Conservation (phyloP, 1,284 basidiomycete species). For the Ganoderma meredithae region DNA sequence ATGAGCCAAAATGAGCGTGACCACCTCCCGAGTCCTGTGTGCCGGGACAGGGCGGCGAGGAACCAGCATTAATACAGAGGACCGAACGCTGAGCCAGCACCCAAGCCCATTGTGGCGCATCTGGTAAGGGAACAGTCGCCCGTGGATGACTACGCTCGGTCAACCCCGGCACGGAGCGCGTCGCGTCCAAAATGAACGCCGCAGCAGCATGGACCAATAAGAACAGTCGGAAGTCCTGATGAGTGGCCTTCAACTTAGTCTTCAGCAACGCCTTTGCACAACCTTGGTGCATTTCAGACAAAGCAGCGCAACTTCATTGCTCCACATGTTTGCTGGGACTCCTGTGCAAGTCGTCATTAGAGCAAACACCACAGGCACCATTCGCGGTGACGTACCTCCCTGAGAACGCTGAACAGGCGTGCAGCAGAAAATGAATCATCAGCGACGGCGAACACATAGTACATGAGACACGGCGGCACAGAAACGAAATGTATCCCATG, state of each 20-base stretch:
- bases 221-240: neutral
- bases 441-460: constrained; percentile 13
- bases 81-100: neutral
- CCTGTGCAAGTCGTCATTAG: neutral
- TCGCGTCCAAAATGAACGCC: constrained; percentile 22
- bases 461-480: constrained; percentile 13
- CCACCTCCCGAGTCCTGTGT: neutral
- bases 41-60: constrained; percentile 8
- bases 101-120: constrained; percentile 13
- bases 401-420: neutral
- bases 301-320: neutral
- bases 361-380: neutral
- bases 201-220: constrained; percentile 18
- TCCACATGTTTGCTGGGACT: neutral
- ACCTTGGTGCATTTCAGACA: neutral
- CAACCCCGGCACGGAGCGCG: constrained; percentile 12
- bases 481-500: constrained; percentile 6
- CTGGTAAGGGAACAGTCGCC: constrained; percentile 15
- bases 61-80: neutral
- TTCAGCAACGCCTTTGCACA: neutral
- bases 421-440: neutral
- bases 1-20: constrained; percentile 5
- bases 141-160: constrained; percentile 14
- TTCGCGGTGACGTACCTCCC: neutral
- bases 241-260: no score